Evolutionary conservation across 805 yeast genomes (phyloP).

Genomic region (Zygoascus ofunaensis): DNA sequence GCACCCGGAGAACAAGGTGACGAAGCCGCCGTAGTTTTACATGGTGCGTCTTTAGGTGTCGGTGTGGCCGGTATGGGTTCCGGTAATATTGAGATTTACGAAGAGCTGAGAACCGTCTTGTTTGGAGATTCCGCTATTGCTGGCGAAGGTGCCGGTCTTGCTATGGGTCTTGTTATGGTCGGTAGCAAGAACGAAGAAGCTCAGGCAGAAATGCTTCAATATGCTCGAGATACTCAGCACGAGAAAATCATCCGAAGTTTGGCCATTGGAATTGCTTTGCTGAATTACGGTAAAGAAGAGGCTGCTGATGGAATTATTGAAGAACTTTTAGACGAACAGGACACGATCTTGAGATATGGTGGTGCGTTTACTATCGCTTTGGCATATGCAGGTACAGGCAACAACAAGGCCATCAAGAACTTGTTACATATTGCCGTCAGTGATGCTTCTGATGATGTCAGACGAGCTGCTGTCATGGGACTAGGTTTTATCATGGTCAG

Average conservation of each 20-base stretch:
- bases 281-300: constrained; percentile 79
- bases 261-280: constrained; percentile 78
- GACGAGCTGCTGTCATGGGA: constrained; percentile 90
- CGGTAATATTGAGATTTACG: constrained; percentile 62
- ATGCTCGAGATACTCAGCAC: constrained; percentile 92
- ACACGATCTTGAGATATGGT: constrained; percentile 84
- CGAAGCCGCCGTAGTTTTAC: constrained; percentile 77
- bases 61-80: constrained; percentile 98
- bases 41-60: constrained; percentile 91
- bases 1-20: constrained; percentile 29
- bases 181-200: constrained; percentile 75
- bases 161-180: constrained; percentile 92
- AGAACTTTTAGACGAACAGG: constrained; percentile 61
- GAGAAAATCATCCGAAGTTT: constrained; percentile 92
- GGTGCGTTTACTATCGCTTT: constrained; percentile 90
- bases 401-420: constrained; percentile 76
- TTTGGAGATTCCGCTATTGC: constrained; percentile 88
- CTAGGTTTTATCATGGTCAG: constrained; percentile 86
- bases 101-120: constrained; percentile 71
- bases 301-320: constrained; percentile 63
- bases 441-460: constrained; percentile 91
- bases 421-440: constrained; percentile 90
- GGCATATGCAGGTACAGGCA: constrained; percentile 95
- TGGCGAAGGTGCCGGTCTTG: constrained; percentile 93
- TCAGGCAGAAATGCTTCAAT: constrained; percentile 70